Percentiles rank a stretch among this genome's conserved stretches.
These are phyloP conservation scores for Rhodosorus marinus DNA, from an alignment of 23 red algal genomes.

Conservation along the genomic window DNA sequence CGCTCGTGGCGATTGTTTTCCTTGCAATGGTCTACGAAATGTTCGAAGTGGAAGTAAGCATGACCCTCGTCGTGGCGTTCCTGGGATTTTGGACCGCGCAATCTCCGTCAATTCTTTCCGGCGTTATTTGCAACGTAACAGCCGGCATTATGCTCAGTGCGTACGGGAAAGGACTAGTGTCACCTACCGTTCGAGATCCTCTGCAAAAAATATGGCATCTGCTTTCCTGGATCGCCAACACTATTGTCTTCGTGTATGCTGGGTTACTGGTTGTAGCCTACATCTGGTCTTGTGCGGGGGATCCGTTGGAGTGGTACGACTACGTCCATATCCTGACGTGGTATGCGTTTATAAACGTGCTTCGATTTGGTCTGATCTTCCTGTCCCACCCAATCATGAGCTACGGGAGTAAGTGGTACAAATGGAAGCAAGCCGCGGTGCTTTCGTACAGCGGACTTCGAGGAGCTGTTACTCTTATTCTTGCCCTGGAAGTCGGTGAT, in stretches of 20 bases:
- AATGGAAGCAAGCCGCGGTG: constrained; percentile 44
- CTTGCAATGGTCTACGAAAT: constrained; percentile 46
- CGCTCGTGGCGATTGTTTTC: constrained; percentile 32
- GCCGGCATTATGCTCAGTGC: constrained; percentile 54
- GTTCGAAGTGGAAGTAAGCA: constrained; percentile 50
- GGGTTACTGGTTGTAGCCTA: constrained; percentile 67
- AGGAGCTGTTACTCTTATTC: constrained; percentile 68
- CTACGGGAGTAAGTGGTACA: constrained; percentile 26
- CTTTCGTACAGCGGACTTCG: constrained; percentile 50
- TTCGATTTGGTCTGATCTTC: constrained; percentile 51
- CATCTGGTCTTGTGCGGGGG: constrained; percentile 66
- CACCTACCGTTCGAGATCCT: constrained; percentile 42
- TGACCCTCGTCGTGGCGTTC: constrained; percentile 59
- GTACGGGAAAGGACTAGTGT: constrained; percentile 38
- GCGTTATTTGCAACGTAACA: constrained; percentile 63
- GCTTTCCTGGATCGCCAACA: constrained; percentile 69
- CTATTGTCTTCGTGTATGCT: constrained; percentile 79
- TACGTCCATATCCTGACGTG: constrained; percentile 34
- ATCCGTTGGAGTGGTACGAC: constrained; percentile 17
- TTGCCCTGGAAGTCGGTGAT: constrained; percentile 65
- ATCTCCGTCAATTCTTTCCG: constrained; percentile 42
- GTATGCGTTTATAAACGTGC: constrained; percentile 53
- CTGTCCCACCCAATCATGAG: constrained; percentile 41
- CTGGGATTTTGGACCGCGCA: constrained; percentile 84
- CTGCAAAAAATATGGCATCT: constrained; percentile 78